These are phyloP conservation scores for Gentiana macrophylla DNA, from an alignment of 257 asterid genomes.

Conservation along the genomic window DNA sequence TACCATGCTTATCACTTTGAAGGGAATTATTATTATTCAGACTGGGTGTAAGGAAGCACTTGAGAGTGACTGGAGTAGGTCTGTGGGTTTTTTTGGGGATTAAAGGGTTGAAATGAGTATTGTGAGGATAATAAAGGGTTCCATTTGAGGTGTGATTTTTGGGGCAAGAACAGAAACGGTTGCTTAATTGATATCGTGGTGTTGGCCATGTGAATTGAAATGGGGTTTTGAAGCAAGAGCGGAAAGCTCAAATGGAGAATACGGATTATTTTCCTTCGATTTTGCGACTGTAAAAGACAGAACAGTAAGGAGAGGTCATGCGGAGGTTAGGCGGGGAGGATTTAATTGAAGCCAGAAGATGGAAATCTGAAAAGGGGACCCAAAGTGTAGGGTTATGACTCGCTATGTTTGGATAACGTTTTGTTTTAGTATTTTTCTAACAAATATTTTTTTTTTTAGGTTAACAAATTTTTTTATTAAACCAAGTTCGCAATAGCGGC, in stretches of 20 bases:
- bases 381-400: background rate
- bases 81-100: slow-evolving; percentile 5
- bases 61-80: slow-evolving; percentile 20
- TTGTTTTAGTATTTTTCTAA: background rate
- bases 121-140: slow-evolving; percentile 22
- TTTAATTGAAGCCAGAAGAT: background rate
- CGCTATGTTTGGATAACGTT: background rate
- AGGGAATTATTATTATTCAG: background rate
- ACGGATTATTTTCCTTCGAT: no score
- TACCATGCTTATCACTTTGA: background rate
- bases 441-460: no score
- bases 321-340: no score
- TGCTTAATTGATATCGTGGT: slow-evolving; percentile 12
- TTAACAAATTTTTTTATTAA: no score
- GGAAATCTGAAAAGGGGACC: background rate
- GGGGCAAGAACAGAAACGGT: slow-evolving; percentile 17
- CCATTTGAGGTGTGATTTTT: slow-evolving; percentile 38
- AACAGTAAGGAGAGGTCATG: background rate
- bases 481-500: no score
- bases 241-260: background rate
- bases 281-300: background rate
- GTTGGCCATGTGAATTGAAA: slow-evolving; percentile 30
- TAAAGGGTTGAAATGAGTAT: slow-evolving; percentile 16
- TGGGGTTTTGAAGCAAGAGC: background rate
- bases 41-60: slow-evolving; percentile 23